Conservation (phyloP, 1,139 yeast species). For the Sugiyamaella sp. region DNA sequence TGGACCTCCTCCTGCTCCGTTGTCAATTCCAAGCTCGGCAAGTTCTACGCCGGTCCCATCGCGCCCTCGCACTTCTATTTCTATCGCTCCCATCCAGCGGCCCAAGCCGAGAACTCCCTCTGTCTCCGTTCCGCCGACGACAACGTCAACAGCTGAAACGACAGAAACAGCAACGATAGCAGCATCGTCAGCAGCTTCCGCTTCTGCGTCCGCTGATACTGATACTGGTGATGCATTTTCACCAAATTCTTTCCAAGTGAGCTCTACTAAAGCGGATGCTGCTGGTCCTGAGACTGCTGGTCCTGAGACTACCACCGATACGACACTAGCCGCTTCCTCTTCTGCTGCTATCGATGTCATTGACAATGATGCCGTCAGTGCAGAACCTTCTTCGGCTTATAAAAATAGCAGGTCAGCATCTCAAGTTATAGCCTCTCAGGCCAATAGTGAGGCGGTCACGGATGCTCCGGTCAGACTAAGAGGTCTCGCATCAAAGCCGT, state of each 20-base stretch:
- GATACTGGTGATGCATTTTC: background rate
- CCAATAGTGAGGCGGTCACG: background rate
- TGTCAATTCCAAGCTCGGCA: background rate
- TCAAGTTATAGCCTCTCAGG: no score
- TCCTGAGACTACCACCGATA: no score
- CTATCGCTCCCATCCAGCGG: slow-evolving; percentile 12
- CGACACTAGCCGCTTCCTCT: no score
- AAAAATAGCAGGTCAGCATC: background rate
- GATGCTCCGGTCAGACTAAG: slow-evolving; percentile 15
- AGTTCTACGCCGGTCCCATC: slow-evolving; percentile 10
- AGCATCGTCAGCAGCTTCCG: background rate
- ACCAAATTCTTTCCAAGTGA: no score
- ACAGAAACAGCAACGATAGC: background rate
- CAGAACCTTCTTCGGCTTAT: no score
- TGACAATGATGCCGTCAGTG: no score
- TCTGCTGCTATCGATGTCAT: no score
- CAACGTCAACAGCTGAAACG: background rate
- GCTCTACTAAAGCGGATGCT: no score
- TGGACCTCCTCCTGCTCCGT: slow-evolving; percentile 3
- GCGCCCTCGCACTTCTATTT: slow-evolving; percentile 11
- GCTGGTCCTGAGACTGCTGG: no score
- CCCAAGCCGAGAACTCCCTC: background rate
- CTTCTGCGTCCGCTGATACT: background rate
- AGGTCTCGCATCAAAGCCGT: slow-evolving; percentile 12
- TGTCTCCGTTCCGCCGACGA: no score